Evolutionary conservation across 148 eudicot species (phyloP), one percentile per base, ranked within the genome.

Genomic region (Silene conica): DNA sequence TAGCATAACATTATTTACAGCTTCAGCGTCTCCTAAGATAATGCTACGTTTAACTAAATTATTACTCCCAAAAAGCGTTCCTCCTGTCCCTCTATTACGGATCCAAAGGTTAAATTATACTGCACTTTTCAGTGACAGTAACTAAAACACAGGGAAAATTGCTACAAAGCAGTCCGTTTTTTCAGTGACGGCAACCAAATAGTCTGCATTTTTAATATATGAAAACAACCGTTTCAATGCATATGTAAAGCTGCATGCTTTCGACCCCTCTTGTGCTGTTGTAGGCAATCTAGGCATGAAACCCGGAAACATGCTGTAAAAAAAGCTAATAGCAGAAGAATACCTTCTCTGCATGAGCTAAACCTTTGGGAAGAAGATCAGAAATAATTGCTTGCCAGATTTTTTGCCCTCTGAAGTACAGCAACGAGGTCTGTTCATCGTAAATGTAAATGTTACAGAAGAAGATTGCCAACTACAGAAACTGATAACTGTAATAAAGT

Each of bases 371-470:
- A 59, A 95, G 94, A 81, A 95, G 97, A 77, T 95, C 97, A 73
- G 57, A 83, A 77, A 92, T 87, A 60, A 95, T 78, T 56, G 97
- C 92, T 70, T 83, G 82, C 97, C 99, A 95, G 72, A 95, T 95
- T 79, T 83, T 87, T 81, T 92, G 89, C 77, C 99, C 99, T 87
- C 97, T 85, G 78, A 95, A 92, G 89, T 90, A 90, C 76, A 95
- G 88, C 73, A 78, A 34, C 67, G 93, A 85, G 54, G 91, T 93
- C 98, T 93, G 91, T 76, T 63, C 68, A 66, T 54, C 65, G 76
- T 62, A n/a, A 8, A n/a, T 28, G 45, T 46, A 19, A 5, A 9
- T 20, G 57, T 52, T 0, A 28, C 8, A 19, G 19, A 68, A 74
- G 48, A 41, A 11, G 23, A 61, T 41, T 50, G 55, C 18, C 23